Conservation (phyloP, 805 yeast species). For the Cyberlindnera nakhonratchasimensis region DNA sequence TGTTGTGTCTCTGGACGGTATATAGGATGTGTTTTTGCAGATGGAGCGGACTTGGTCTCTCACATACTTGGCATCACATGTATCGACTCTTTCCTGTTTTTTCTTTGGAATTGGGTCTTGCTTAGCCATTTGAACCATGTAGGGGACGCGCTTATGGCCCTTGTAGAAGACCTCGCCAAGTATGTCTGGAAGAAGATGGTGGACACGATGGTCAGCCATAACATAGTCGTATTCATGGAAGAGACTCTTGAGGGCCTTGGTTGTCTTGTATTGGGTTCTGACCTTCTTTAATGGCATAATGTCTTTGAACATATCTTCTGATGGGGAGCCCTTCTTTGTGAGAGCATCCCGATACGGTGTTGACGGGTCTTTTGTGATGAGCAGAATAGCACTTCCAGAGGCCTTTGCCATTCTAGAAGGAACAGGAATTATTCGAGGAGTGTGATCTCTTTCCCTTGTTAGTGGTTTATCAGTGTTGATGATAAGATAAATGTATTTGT, state of each 20-base stretch:
- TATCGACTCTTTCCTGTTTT: slow-evolving; percentile 47
- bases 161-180: slow-evolving; percentile 60
- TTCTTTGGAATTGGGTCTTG: slow-evolving; percentile 26
- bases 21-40: slow-evolving; percentile 56
- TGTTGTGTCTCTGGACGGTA: slow-evolving; percentile 61
- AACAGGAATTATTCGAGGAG: slow-evolving; percentile 59
- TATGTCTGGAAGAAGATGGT: slow-evolving; percentile 53
- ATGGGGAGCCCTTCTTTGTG: slow-evolving; percentile 27
- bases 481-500: slow-evolving; percentile 31
- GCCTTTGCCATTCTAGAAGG: slow-evolving; percentile 48
- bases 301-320: slow-evolving; percentile 20
- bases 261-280: slow-evolving; percentile 45
- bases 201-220: slow-evolving; percentile 66
- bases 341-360: slow-evolving; percentile 49
- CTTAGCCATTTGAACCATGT: slow-evolving; percentile 55
- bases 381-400: slow-evolving; percentile 47
- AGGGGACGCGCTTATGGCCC: slow-evolving; percentile 64
- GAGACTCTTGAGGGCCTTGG: slow-evolving; percentile 42
- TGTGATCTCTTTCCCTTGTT: slow-evolving; percentile 41
- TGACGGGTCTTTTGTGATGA: slow-evolving; percentile 75
- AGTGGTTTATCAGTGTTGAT: slow-evolving; percentile 47
- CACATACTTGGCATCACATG: slow-evolving; percentile 64
- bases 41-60: slow-evolving; percentile 62
- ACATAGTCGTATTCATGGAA: slow-evolving; percentile 63
- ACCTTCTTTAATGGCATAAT: slow-evolving; percentile 39